Evolutionary conservation across 2,329 filamentous ascomycete species (phyloP), one percentile per base, ranked within the genome.

Genomic region (Fusarium penzigii): DNA sequence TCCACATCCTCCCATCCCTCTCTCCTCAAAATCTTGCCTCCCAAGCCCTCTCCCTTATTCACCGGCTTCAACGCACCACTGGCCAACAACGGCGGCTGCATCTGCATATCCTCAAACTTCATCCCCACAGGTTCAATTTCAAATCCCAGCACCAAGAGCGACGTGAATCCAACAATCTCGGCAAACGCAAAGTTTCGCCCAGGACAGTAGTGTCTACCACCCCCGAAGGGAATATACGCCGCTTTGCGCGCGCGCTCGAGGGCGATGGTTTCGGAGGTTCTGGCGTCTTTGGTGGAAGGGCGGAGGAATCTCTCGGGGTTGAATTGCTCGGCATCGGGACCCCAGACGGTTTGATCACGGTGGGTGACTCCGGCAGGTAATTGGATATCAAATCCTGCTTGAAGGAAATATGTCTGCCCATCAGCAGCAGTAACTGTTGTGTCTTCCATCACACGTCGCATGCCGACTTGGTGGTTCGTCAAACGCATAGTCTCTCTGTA

Each of bases 401-500:
- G 69, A 14, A 72, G 57, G 4, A 70, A 52, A 38, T 67, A 71
- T 5, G 57, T 47, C 29, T 44, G 52, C 3, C 66, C 65, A 6
- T 61, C 51, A 4, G 55, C 34, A 6, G 58, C 66, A 1, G 60
- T 49, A 10, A 76, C 72, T 49, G 52, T 52, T 1, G 73, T 76
- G 43, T 80, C 77, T 38, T 69, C 56, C 13, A 68, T 56, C n/a
- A 79, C 71, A 10, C 67, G 64, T 10, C 79, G 72, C 34, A 68
- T 72, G 12, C 71, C 71, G 13, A 71, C 62, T 6, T 70, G 65
- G 5, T 71, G 69, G 29, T 73, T 73, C 12, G 60, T 64, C 2
- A 78, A 49, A 8, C 78, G 75, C 49, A 80, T 64, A 0, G 70
- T 70, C 58, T 81, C 78, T 20, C 73, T 71, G 57, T 75, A 79